Evolutionary conservation across 306 rosid species (phyloP), one percentile per base, ranked within the genome.

Genomic region (Lotus japonicus): DNA sequence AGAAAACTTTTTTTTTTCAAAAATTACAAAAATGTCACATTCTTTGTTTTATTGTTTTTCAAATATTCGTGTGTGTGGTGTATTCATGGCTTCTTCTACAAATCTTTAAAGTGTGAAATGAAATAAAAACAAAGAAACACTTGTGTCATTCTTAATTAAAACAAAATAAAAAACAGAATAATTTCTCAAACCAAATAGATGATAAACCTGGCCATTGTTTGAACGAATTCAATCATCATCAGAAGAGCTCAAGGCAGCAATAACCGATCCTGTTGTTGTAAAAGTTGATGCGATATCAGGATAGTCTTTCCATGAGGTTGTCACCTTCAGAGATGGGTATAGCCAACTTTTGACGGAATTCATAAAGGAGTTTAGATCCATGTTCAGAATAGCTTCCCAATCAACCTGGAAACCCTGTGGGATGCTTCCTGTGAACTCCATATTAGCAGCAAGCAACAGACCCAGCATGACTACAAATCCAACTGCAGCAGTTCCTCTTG

Each of bases 381-480:
- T 68, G 81, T 58, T 84, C 68, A 88, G 73, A 79, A 94, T 85
- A 61, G 99, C 97, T 68, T 90, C 97, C 99, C 99, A 94, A 84
- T 94, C 99, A 70, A 87, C 92, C 79, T 94, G 99, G 49, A 90
- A 33, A 49, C 84, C 95, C 53, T 76, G 84, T 13, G 97, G 99
- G 71, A 88, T 88, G 79, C 59, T 84, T 73, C 92, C 99, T 19
- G 89, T 84, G 83, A 90, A 94, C 82, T 85, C 89, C 97, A 94
- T 88, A 74, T 90, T 94, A 36, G 99, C 97, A 77, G 99, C 99
- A 38, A 90, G 97, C 54, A 94, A 76, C 72, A 94, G 66, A 50
- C 99, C 99, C 60, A 88, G 84, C 95, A 94, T 85, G 76, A 86
- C 97, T 0, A 64, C 76, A 56, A 90, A 86, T 73, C 97, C 99